Evolutionary conservation across 192 early-diverging fungal genomes (phyloP).

Genomic region (Thamnidium elegans): DNA sequence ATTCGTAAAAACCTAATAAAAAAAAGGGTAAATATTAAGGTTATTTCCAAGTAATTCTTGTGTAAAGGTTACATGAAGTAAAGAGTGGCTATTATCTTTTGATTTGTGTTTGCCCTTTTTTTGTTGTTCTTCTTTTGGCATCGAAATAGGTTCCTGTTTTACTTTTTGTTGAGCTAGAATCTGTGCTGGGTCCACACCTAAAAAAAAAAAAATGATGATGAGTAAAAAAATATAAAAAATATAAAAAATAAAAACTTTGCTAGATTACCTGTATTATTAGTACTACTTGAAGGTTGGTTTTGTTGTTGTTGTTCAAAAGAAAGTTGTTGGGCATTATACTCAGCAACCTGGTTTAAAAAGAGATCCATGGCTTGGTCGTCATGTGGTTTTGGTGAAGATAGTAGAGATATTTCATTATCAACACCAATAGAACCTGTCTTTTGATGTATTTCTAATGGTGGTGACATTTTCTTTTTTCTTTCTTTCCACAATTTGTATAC

Average conservation of each 20-base stretch:
- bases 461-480: neutral
- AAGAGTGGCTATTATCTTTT: conserved; percentile 17
- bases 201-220: neutral
- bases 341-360: conserved; percentile 28
- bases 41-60: neutral
- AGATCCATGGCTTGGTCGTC: conserved; percentile 25
- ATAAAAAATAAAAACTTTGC: neutral
- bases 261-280: neutral
- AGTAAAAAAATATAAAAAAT: neutral
- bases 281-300: conserved; percentile 1
- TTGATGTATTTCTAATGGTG: conserved; percentile 1
- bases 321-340: conserved; percentile 29
- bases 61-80: conserved; percentile 15
- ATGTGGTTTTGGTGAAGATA: neutral
- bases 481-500: neutral
- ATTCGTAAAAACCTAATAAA: conserved; percentile 28
- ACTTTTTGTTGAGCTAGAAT: neutral
- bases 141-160: neutral
- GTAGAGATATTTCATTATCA: neutral
- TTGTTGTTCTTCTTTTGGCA: neutral
- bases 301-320: conserved; percentile 19
- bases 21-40: neutral
- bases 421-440: neutral
- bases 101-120: conserved; percentile 23
- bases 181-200: conserved; percentile 18